A percentile compares a stretch with the other conserved stretches of the same genome.
phyloP scores from a whole-genome alignment of 441 rosid species.

The Theobroma grandiflorum region DNA sequence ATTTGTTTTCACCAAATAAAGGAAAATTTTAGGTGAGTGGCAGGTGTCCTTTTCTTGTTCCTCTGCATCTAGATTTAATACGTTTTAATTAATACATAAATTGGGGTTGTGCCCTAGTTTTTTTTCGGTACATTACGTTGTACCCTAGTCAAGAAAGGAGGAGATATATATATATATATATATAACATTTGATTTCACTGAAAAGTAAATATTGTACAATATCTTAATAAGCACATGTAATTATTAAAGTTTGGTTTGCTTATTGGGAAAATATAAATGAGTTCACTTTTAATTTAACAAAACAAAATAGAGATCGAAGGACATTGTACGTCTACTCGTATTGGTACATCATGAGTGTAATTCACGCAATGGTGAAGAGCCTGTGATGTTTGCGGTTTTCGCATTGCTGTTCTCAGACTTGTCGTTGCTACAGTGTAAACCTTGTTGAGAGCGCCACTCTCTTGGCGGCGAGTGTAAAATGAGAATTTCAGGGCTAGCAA shows the following conservation, averaged over 20 bases:
- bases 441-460: neutral
- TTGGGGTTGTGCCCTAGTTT: neutral
- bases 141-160: neutral
- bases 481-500: neutral
- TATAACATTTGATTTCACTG: neutral
- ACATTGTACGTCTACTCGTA: no score
- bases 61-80: neutral
- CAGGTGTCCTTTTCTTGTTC: neutral
- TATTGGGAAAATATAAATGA: no score
- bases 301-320: no score
- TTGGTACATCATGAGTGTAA: neutral
- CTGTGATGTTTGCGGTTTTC: neutral
- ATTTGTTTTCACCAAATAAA: neutral
- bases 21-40: neutral
- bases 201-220: neutral
- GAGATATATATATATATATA: neutral
- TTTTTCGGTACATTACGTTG: neutral
- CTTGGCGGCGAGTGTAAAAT: slow-evolving; percentile 8
- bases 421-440: no score
- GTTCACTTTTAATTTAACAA: no score
- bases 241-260: no score
- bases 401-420: no score
- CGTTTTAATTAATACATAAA: neutral
- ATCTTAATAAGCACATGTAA: no score
- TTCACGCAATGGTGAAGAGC: neutral